Percentiles rank a stretch among this genome's conserved stretches.
These are phyloP conservation scores for Periglandula ipomoeae DNA, from an alignment of 2,329 filamentous ascomycete genomes.

Conservation along the genomic window DNA sequence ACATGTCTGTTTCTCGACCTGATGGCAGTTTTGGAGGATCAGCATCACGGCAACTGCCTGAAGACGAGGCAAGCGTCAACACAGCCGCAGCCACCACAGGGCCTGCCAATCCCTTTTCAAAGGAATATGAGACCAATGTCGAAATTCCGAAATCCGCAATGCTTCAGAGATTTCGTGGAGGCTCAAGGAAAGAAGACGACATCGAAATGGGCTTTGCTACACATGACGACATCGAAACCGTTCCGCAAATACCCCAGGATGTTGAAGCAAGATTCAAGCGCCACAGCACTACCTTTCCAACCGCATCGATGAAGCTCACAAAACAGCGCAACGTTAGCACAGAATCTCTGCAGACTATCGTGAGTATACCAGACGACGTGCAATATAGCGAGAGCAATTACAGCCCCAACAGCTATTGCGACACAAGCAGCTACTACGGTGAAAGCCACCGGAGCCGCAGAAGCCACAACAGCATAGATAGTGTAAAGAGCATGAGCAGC, in stretches of 20 bases:
- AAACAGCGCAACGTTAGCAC: constrained; percentile 33
- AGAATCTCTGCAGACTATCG: constrained; percentile 39
- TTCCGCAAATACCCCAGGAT: constrained; percentile 28
- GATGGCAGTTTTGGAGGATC: not conserved
- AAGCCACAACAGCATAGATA: constrained; percentile 3
- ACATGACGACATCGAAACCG: constrained; percentile 10
- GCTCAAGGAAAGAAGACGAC: not conserved
- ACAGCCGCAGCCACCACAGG: not conserved
- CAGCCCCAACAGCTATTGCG: not conserved
- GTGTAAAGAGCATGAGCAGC: not conserved
- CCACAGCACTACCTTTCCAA: constrained; percentile 23
- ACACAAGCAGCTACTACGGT: not conserved
- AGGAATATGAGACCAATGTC: not conserved
- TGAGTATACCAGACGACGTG: constrained; percentile 37
- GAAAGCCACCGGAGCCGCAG: not conserved
- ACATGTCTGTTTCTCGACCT: not conserved
- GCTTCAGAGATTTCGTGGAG: constrained; percentile 1
- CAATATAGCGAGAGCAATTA: constrained; percentile 3
- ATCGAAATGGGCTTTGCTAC: not conserved
- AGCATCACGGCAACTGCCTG: not conserved
- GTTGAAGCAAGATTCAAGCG: constrained; percentile 27
- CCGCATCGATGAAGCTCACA: constrained; percentile 25
- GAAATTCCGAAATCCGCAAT: constrained; percentile 10
- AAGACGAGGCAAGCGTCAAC: not conserved
- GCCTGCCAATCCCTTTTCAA: not conserved